Evolutionary conservation across 2,329 filamentous ascomycete genomes (phyloP).

Genomic region (Diaporthe capsici): DNA sequence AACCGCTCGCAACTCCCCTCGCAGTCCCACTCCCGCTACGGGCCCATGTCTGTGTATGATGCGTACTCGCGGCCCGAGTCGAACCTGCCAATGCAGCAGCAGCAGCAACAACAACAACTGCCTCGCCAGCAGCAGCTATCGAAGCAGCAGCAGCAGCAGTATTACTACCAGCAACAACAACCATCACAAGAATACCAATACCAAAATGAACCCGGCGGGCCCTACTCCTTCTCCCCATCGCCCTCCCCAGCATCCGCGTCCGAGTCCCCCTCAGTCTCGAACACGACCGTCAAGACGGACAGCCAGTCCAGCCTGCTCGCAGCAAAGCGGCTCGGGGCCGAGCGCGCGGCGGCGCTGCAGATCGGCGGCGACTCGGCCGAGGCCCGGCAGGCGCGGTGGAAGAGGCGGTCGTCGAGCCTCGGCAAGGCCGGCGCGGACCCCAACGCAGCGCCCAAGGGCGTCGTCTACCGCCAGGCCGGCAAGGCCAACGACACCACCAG

Average conservation of each 20-base stretch:
- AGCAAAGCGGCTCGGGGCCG: conserved; percentile 65
- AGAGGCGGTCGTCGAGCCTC: conserved; percentile 35
- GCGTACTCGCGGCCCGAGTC: conserved; percentile 32
- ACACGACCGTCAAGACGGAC: conserved; percentile 41
- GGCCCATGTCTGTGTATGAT: conserved; percentile 11
- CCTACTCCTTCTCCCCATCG: conserved; percentile 24
- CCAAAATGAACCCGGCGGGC: not conserved
- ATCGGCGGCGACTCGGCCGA: conserved; percentile 48
- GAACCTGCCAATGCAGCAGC: conserved; percentile 21
- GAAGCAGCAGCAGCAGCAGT: conserved; percentile 3
- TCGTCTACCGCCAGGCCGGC: conserved; percentile 5
- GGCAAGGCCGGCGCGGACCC: conserved; percentile 42
- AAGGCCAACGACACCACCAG: not conserved
- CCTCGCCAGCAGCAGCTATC: not conserved
- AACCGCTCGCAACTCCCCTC: conserved; percentile 36
- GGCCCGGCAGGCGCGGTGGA: conserved; percentile 47
- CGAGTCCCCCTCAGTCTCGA: not conserved
- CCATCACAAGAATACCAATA: not conserved
- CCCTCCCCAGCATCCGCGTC: conserved; percentile 36
- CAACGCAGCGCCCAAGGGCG: not conserved
- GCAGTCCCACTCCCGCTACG: conserved; percentile 21
- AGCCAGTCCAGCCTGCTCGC: conserved; percentile 58
- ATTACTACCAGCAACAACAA: not conserved
- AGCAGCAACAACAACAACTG: conserved; percentile 3
- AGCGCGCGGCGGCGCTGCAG: conserved; percentile 63